Evolutionary conservation across 2,329 filamentous ascomycete genomes (phyloP).

Genomic region (Eutypa lata): DNA sequence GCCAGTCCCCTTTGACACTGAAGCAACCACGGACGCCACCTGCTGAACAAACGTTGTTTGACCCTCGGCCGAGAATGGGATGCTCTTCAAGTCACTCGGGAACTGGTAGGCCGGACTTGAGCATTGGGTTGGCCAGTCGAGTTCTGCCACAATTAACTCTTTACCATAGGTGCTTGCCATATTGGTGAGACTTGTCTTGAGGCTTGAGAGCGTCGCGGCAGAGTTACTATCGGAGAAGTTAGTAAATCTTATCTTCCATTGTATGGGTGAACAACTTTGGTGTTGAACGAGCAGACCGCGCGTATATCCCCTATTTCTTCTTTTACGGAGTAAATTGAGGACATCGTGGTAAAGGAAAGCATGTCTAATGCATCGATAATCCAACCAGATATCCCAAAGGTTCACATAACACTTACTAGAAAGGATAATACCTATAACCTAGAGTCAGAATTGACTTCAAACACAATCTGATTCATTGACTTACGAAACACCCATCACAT

Average conservation of each 20-base stretch:
- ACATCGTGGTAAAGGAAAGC: too few relatives aligned
- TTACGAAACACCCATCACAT: slow-evolving; percentile 65
- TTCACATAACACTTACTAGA: not conserved
- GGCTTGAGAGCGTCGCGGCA: slow-evolving; percentile 53
- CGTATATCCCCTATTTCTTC: not conserved
- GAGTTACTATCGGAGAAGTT: slow-evolving; percentile 32
- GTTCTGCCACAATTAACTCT: slow-evolving; percentile 66
- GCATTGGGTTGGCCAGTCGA: slow-evolving; percentile 66
- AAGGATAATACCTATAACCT: not conserved
- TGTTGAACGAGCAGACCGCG: too few relatives aligned
- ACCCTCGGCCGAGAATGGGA: slow-evolving; percentile 61
- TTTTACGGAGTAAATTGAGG: too few relatives aligned
- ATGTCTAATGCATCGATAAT: not conserved
- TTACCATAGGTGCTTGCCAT: slow-evolving; percentile 63
- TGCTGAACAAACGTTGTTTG: slow-evolving; percentile 60
- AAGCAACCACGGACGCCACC: slow-evolving; percentile 54
- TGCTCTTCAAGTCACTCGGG: slow-evolving; percentile 55
- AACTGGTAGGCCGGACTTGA: slow-evolving; percentile 56
- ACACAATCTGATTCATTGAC: slow-evolving; percentile 6
- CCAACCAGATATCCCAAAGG: not conserved
- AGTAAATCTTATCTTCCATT: slow-evolving; percentile 3
- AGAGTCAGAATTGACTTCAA: not conserved
- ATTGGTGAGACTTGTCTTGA: slow-evolving; percentile 54
- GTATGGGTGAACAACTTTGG: too few relatives aligned
- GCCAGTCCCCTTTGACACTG: slow-evolving; percentile 52